A percentile compares a stretch with the other conserved stretches of the same genome.
phyloP scores from a whole-genome alignment of 495 filamentous ascomycete genomes.

The Penicillium tannophilum region DNA sequence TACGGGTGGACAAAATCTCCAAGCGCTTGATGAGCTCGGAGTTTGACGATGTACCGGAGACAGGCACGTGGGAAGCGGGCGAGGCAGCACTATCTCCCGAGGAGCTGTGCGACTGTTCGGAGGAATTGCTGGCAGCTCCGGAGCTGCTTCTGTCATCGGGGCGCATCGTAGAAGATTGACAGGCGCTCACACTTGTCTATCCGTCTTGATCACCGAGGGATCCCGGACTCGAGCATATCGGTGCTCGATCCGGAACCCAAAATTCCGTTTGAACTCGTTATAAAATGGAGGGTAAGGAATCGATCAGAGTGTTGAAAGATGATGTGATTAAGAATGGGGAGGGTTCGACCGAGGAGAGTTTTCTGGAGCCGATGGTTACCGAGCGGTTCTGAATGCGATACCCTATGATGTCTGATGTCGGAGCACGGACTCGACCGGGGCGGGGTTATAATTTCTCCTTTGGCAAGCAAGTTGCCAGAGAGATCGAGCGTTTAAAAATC shows the following conservation, averaged over 20 bases:
- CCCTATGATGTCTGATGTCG: constrained; percentile 32
- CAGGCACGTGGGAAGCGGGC: constrained; percentile 22
- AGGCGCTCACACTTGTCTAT: constrained; percentile 44
- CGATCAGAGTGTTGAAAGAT: constrained; percentile 5
- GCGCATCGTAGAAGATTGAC: constrained; percentile 37
- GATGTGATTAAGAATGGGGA: constrained; percentile 8
- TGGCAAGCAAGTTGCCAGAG: constrained; percentile 27
- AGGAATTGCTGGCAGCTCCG: constrained; percentile 33
- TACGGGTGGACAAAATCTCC: constrained; percentile 52
- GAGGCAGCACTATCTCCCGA: constrained; percentile 25
- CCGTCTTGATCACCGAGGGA: constrained; percentile 47
- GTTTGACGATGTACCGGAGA: constrained; percentile 21
- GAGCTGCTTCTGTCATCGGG: constrained; percentile 38
- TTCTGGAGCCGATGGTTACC: constrained; percentile 36
- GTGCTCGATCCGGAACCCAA: constrained; percentile 50
- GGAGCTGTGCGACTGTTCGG: constrained; percentile 29
- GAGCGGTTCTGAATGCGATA: constrained; percentile 34
- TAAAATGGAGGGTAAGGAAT: constrained; percentile 9
- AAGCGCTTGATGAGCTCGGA: constrained; percentile 52
- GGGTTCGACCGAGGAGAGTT: constrained; percentile 17
- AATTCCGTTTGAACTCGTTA: constrained; percentile 22
- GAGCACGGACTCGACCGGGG: constrained; percentile 41
- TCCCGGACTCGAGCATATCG: constrained; percentile 53
- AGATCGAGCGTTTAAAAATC: constrained; percentile 18
- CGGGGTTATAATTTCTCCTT: constrained; percentile 15